Base-by-base conservation (phyloP, 164 flowering plant species). In the Annona cherimola region DNA sequence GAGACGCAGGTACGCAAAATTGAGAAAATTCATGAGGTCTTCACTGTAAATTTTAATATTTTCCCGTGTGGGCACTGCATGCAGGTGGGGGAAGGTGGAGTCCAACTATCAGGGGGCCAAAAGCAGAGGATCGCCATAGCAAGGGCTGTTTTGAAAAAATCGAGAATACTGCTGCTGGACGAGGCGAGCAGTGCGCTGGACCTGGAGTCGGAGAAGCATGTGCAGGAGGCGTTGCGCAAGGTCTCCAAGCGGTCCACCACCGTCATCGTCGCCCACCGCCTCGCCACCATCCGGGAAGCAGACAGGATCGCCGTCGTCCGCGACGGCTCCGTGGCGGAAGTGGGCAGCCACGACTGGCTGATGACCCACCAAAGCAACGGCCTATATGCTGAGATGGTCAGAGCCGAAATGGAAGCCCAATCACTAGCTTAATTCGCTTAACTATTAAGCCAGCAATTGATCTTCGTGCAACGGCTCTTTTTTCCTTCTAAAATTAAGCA, bases 141-240 rank as follows among this genome's bases (percentile, higher is more conserved):
- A 44, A 85, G 95, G 63, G 90, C 91, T 0, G 84, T 90, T 40
- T 41, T 90, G 76, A 90, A 89, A 81, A 81, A 69, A 72, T 80
- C 93, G 19, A 83, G 75, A 62, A 76, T 90, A 62, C 71, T 89
- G 14, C 76, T 90, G 42, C 80, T 90, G 40, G 96, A 89, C 73
- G 93, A 89, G 76, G 93, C 93, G 44, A 89, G 92, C 77, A 90
- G 93, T 76, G 93, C 93, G 14, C 54, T 90, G 78, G 92, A 90
- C 80, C 72, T 88, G 82, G 93, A 90, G 73, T 90, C 96, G 45
- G 93, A 89, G 77, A 84, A 76, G 69, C 89, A 87, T 18, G 83
- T 91, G 57, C 91, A 91, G 75, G 80, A 84, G 39, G 93, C 93
- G 45, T 42, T 89, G 16, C 83, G 68, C 79, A 84, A 78, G 79